Base-by-base conservation (phyloP, 768 basidiomycete genomes). In the Hortiboletus flavorubellus region DNA sequence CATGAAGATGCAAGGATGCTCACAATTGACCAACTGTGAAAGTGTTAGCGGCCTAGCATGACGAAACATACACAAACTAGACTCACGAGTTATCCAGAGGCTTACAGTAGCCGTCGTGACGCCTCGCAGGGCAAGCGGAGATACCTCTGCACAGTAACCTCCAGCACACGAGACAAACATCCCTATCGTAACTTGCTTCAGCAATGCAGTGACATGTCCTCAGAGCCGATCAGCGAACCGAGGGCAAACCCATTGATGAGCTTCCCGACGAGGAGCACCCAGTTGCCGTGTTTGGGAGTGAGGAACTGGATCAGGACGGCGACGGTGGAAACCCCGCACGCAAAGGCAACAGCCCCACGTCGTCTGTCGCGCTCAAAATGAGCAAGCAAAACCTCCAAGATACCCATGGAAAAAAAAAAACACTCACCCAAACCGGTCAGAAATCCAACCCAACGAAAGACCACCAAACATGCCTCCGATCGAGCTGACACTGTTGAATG, bases 381-480 rank as follows among this genome's bases (percentile, higher is more conserved):
- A 54, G 51, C 23, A 23, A 31, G 37, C 2, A 18, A 30, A 15
- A 31, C 9, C 16, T n/a, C 5, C 21, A 8, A 29, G 12, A 30
- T 18, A 5, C 2, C 9, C 6, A 38, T 14, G 11, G 12, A 34
- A 42, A 14, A 37, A 35, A 34, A 42, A 14, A 37, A 35, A 23
- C 4, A 33, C 59, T 3, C 11, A 56, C 67, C 67, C 67, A 12
- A 68, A 31, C 7, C 18, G 51, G 15, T 67, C 67, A 4, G 64
- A 52, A 9, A 67, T 49, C 58, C 59, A 64, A 9, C 66, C 65
- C 26, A 69, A 42, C 1, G 53, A 62, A 39, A 67, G 59, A 30
- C 67, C 65, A 2, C 67, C 66, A 49, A 59, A 58, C 65, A 68
- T 68, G 6, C 66, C 62, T 6, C 65, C 66, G 23, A 68, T 56